These are phyloP conservation scores for Picochlorum sp. DNA, from an alignment of 139 green algal genomes.

Conservation along the genomic window DNA sequence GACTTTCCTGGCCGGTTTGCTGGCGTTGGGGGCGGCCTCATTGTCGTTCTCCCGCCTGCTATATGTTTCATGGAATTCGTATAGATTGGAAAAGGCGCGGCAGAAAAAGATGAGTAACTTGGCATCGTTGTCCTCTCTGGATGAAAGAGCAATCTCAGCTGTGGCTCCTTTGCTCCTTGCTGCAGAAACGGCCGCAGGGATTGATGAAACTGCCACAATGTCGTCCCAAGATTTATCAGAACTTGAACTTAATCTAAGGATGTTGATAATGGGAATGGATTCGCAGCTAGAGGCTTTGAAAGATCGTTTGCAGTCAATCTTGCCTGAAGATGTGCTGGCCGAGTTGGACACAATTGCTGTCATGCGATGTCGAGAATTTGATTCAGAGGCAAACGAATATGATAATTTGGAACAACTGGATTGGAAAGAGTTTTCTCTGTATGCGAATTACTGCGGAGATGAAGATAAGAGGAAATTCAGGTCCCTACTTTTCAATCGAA, in stretches of 20 bases:
- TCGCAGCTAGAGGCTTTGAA: slow-evolving; percentile 12
- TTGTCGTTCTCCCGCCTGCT: too few relatives aligned
- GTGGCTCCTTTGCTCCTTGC: slow-evolving; percentile 11
- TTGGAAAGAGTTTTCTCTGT: slow-evolving; percentile 4
- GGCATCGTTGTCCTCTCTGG: background rate
- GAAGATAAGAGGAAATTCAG: slow-evolving; percentile 4
- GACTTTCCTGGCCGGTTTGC: too few relatives aligned
- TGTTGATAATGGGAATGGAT: slow-evolving; percentile 21
- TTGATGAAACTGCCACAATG: slow-evolving; percentile 10
- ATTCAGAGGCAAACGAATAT: background rate
- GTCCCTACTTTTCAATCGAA: slow-evolving; percentile 19
- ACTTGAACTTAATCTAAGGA: slow-evolving; percentile 5
- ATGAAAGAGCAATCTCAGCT: background rate
- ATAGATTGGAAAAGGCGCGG: too few relatives aligned
- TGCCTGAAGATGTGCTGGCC: slow-evolving; percentile 3
- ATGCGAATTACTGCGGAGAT: background rate
- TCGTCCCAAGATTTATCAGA: slow-evolving; percentile 5
- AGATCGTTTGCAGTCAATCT: background rate
- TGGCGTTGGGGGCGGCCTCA: too few relatives aligned
- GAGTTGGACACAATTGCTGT: background rate
- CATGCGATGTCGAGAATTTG: background rate
- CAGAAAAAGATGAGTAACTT: too few relatives aligned
- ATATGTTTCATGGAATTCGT: too few relatives aligned
- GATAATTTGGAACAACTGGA: background rate
- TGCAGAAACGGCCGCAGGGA: slow-evolving; percentile 3